These are phyloP conservation scores for Pistacia atlantica DNA, from an alignment of 345 rosid species.

Conservation along the genomic window DNA sequence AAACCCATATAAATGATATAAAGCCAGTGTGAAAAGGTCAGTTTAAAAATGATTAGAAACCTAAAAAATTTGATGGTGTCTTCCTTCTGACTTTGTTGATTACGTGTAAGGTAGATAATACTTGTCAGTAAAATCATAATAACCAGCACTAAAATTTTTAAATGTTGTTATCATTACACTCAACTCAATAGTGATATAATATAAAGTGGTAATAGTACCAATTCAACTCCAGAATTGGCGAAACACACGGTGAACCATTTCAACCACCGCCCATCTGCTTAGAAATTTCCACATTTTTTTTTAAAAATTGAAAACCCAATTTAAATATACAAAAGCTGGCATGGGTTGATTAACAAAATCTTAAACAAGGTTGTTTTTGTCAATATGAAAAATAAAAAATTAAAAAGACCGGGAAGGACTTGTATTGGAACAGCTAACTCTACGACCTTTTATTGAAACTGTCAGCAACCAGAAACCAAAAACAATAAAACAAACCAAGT, in stretches of 20 bases:
- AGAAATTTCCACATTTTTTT: background rate
- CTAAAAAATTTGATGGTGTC: conserved; percentile 1
- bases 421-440: conserved; percentile 26
- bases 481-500: conserved; percentile 10
- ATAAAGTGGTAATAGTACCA: background rate
- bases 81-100: background rate
- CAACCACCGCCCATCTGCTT: conserved; percentile 28
- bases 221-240: background rate
- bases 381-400: background rate
- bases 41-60: conserved; percentile 1
- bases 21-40: background rate
- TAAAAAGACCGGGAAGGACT: conserved; percentile 17
- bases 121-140: background rate
- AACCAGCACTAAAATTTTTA: background rate
- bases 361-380: conserved; percentile 6
- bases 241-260: conserved; percentile 14
- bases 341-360: background rate
- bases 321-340: background rate
- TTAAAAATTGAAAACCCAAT: background rate
- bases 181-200: background rate
- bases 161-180: background rate
- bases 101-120: conserved; percentile 1
- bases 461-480: conserved; percentile 31
- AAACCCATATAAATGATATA: background rate
- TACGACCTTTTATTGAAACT: conserved; percentile 26